These are phyloP conservation scores for Mentha longifolia DNA, from an alignment of 257 asterid genomes.

Conservation along the genomic window DNA sequence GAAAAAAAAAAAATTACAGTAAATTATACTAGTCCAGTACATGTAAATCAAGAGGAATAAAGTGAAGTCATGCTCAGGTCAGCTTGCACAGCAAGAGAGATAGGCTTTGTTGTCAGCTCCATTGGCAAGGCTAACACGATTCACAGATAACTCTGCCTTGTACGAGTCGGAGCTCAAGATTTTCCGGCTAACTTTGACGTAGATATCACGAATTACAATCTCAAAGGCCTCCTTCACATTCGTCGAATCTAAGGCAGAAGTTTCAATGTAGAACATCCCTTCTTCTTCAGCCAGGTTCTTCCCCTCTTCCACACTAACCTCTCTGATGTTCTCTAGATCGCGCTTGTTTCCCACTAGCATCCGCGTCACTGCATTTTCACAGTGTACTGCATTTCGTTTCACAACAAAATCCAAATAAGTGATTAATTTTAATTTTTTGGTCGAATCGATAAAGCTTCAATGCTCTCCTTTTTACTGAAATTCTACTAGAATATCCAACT, in stretches of 20 bases:
- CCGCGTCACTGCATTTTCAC: constrained; percentile 64
- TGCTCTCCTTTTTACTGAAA: background rate
- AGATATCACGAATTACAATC: constrained; percentile 69
- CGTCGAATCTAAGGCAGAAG: constrained; percentile 76
- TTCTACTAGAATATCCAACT: background rate
- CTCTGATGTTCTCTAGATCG: constrained; percentile 69
- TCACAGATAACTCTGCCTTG: constrained; percentile 65
- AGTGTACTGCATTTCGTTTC: constrained; percentile 56
- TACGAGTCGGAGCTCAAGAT: constrained; percentile 68
- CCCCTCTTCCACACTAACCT: constrained; percentile 70
- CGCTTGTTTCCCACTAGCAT: constrained; percentile 86
- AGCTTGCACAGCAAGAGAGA: constrained; percentile 63
- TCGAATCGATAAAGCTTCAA: too few species aligned
- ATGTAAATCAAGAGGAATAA: background rate
- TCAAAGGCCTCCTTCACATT: constrained; percentile 70
- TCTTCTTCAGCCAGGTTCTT: constrained; percentile 71
- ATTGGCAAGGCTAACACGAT: constrained; percentile 56
- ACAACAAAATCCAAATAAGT: background rate
- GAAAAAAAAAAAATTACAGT: constrained; percentile 6
- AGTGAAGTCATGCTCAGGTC: constrained; percentile 2
- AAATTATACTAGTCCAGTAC: background rate
- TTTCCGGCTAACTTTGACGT: constrained; percentile 65
- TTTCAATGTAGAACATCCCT: constrained; percentile 77
- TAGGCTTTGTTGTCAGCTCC: constrained; percentile 54
- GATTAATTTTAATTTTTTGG: too few species aligned